Base-by-base conservation (phyloP, 768 basidiomycete genomes). In the Lactifluus piperatus region DNA sequence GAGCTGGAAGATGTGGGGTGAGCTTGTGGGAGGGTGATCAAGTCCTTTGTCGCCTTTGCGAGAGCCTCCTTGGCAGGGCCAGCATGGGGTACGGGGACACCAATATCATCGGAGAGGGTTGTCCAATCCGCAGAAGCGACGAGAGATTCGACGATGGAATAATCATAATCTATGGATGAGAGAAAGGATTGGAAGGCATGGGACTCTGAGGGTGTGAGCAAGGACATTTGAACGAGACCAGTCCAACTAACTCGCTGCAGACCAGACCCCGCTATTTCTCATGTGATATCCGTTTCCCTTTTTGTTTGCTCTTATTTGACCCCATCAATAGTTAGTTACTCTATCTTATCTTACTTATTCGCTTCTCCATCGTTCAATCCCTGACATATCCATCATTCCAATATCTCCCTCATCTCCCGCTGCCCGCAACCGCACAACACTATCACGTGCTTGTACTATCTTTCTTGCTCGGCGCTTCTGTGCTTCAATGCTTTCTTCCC, bases 41-140 rank as follows among this genome's bases (percentile, higher is more conserved):
- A 80, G 70, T 91, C 87, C 70, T 87, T 89, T 0, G 89, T 91
- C 0, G 88, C 88, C 71, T 85, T 86, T 54, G 85, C 73, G 54
- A 92, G 78, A 2, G 83, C 83, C 54, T 86, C 83, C 57, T 75
- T 82, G 59, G 81, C 81, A 8, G 64, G 62, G 16, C 45, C 52
- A 16, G 64, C 46, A 56, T 74, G 80, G 53, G 78, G 71, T 11
- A 79, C 77, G 36, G 77, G 74, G 64, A 60, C 48, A 26, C 51
- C 53, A 1, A 80, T 71, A 60, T 80, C 77, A 51, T 81, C 76
- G 47, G 64, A 60, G 65, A 66, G 46, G 8, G 62, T 54, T n/a
- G 64, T 59, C 64, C 64, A 65, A 22, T 65, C 64, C 10, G 64
- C 54, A 47, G 64, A 50, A 13, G 62, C 55, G 47, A 64, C 63